Evolutionary conservation across 1,139 yeast species (phyloP).

Genomic region (Ashbya aceris): DNA sequence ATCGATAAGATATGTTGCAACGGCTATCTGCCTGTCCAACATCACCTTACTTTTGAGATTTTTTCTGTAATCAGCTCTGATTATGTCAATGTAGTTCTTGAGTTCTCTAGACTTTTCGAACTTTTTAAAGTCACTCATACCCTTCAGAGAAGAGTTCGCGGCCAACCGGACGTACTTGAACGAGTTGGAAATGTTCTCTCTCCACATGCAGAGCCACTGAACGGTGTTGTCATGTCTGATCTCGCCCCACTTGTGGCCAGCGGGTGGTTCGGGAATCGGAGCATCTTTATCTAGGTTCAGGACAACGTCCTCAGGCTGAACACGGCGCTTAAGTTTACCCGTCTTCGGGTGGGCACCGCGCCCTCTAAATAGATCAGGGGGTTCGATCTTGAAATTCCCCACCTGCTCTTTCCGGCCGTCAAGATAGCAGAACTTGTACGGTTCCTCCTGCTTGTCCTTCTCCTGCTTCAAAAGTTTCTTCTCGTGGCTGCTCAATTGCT

Average conservation of each 20-base stretch:
- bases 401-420: constrained; percentile 89
- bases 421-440: constrained; percentile 66
- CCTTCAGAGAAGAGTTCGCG: constrained; percentile 83
- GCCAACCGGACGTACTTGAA: constrained; percentile 87
- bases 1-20: constrained; percentile 89
- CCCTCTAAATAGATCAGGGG: constrained; percentile 92
- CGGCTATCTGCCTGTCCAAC: constrained; percentile 87
- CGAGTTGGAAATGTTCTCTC: constrained; percentile 78
- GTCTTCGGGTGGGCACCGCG: constrained; percentile 97
- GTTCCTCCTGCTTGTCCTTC: constrained; percentile 68
- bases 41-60: constrained; percentile 66
- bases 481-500: constrained; percentile 55
- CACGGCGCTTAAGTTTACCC: constrained; percentile 77
- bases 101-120: constrained; percentile 89
- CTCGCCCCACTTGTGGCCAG: constrained; percentile 87
- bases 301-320: constrained; percentile 80
- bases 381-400: constrained; percentile 90
- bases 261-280: constrained; percentile 72
- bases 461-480: constrained; percentile 66
- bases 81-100: constrained; percentile 58
- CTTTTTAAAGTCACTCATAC: constrained; percentile 82
- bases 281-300: constrained; percentile 70
- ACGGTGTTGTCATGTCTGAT: constrained; percentile 82
- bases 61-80: constrained; percentile 65
- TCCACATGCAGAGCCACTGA: constrained; percentile 97